These are phyloP conservation scores for Thuidium tamariscinum DNA, from an alignment of 225 moss, liverwort and hornwort species.

Conservation along the genomic window DNA sequence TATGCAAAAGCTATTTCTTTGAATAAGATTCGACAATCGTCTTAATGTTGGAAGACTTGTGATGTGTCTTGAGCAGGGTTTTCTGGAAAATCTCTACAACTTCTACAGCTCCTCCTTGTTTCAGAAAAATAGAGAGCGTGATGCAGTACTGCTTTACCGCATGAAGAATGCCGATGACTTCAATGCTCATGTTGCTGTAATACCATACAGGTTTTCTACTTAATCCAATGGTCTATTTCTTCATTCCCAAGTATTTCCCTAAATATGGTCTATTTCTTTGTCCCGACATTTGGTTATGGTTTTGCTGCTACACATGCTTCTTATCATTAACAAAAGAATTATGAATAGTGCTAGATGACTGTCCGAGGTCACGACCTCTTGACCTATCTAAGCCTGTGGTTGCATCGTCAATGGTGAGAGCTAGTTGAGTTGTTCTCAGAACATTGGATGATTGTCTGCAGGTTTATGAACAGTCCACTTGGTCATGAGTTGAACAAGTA, in stretches of 20 bases:
- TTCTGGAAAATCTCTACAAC: conserved; percentile 63
- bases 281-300: not conserved
- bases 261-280: not conserved
- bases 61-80: conserved; percentile 31
- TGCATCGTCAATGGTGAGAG: not conserved
- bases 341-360: not conserved
- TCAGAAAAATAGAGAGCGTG: conserved; percentile 58
- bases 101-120: conserved; percentile 56
- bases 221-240: not conserved
- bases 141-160: conserved; percentile 72
- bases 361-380: not conserved
- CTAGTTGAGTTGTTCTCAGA: not conserved
- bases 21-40: not conserved
- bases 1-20: not conserved
- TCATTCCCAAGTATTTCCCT: not conserved
- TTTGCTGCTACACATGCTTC: not conserved
- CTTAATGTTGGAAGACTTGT: not conserved
- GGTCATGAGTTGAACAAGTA: conserved; percentile 22
- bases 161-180: conserved; percentile 66
- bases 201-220: conserved; percentile 57
- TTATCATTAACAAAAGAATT: not conserved
- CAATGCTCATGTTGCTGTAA: conserved; percentile 58
- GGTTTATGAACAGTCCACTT: conserved; percentile 42
- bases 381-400: not conserved
- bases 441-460: not conserved